Conservation (phyloP, 139 green algal genomes). For the Picochlorum sp. region DNA sequence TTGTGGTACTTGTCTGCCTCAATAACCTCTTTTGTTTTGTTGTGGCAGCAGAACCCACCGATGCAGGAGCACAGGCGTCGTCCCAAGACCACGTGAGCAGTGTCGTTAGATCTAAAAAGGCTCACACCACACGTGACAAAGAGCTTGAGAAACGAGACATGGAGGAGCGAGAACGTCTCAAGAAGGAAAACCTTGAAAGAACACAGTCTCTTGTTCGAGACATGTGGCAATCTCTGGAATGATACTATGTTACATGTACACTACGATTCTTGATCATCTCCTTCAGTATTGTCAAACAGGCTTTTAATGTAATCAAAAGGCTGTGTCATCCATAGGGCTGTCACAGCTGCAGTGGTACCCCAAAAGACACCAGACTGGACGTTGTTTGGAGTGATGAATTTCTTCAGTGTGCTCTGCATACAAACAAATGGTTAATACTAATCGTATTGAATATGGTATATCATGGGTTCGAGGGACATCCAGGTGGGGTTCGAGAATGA, state of each 20-base stretch:
- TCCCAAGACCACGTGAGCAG: not conserved
- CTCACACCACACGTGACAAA: not conserved
- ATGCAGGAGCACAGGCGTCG: not conserved
- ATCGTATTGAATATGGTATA: too few species aligned
- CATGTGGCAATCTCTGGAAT: conserved; percentile 37
- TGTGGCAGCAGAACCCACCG: not conserved
- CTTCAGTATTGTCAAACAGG: not conserved
- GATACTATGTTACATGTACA: conserved; percentile 7
- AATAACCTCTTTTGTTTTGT: too few species aligned
- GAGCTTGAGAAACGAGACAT: too few species aligned
- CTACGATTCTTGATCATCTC: not conserved
- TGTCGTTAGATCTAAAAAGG: not conserved
- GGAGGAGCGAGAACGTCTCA: conserved; percentile 10
- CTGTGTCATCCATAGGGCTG: conserved; percentile 17
- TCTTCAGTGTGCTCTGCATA: conserved; percentile 6
- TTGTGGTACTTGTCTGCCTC: too few species aligned
- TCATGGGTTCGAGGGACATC: too few species aligned
- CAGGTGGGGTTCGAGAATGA: too few species aligned
- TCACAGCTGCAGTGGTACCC: conserved; percentile 13
- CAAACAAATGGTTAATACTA: too few species aligned
- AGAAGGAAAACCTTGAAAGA: conserved; percentile 9
- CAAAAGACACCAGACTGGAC: conserved; percentile 16
- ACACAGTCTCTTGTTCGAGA: conserved; percentile 12
- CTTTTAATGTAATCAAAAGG: conserved; percentile 26
- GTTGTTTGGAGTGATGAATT: conserved; percentile 12